Conservation (phyloP, 352 stramenopile species). For the Aphanomyces stellatus region DNA sequence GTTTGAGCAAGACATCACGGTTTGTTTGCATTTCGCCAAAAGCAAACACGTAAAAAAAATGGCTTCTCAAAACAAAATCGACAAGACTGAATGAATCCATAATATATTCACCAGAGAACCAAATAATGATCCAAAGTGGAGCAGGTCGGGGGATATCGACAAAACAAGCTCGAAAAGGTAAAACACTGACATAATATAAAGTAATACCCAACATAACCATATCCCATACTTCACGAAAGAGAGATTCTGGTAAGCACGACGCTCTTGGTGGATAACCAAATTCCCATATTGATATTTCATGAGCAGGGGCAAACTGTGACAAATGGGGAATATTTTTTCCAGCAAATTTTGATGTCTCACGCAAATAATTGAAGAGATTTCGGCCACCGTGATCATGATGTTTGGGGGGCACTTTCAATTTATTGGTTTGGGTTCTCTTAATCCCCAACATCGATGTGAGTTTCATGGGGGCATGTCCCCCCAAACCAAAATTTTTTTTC, state of each 20-base stretch:
- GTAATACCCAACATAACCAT: background rate
- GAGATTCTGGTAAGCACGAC: background rate
- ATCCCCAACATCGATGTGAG: background rate
- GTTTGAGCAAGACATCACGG: background rate
- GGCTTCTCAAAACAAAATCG: background rate
- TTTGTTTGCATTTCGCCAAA: background rate
- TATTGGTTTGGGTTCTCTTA: background rate
- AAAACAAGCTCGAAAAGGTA: constrained; percentile 14
- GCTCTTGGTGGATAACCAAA: background rate
- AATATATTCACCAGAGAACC: background rate
- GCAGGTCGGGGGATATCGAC: background rate
- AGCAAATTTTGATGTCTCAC: background rate
- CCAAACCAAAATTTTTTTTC: background rate
- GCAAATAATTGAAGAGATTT: background rate
- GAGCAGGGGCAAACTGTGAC: background rate
- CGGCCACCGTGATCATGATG: no score
- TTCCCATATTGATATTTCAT: background rate
- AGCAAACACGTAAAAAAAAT: constrained; percentile 9
- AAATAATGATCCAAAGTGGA: background rate
- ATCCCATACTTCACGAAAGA: constrained; percentile 11
- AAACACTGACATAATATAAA: background rate
- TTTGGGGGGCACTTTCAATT: no score
- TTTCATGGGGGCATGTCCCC: background rate
- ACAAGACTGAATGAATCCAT: background rate
- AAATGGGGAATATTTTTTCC: background rate